Conservation (phyloP, 495 filamentous ascomycete species). For the Tuber magnatum region DNA sequence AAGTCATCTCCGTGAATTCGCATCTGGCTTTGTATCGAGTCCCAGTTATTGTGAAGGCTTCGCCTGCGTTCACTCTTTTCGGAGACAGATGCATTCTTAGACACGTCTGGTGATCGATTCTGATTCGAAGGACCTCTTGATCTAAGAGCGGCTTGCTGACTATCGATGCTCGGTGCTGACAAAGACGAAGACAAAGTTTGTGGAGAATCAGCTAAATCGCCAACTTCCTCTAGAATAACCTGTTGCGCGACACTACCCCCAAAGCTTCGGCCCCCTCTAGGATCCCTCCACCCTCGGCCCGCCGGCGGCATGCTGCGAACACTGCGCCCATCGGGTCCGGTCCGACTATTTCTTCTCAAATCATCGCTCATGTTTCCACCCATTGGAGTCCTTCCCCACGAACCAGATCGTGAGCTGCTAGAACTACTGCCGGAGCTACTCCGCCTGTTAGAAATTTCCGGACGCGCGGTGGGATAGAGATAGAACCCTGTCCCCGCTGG, state of each 20-base stretch:
- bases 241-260: slow-evolving; percentile 24
- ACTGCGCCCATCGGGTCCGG: slow-evolving; percentile 15
- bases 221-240: slow-evolving; percentile 35
- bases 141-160: not conserved
- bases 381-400: slow-evolving; percentile 15
- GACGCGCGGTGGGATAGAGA: slow-evolving; percentile 31
- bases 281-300: slow-evolving; percentile 32
- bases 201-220: slow-evolving; percentile 24
- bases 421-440: slow-evolving; percentile 9
- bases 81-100: not conserved
- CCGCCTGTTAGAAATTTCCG: slow-evolving; percentile 9
- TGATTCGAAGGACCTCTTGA: not conserved
- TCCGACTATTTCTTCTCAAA: slow-evolving; percentile 19
- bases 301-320: slow-evolving; percentile 11
- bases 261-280: slow-evolving; percentile 29
- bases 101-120: not conserved
- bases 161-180: not conserved
- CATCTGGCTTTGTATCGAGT: slow-evolving; percentile 15
- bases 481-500: slow-evolving; percentile 37
- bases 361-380: slow-evolving; percentile 14
- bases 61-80: slow-evolving; percentile 5
- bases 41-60: slow-evolving; percentile 18
- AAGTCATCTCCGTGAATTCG: slow-evolving; percentile 3
- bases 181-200: not conserved
- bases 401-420: not conserved